phyloP scores from a whole-genome alignment of 495 filamentous ascomycete genomes.

The Penicillium flavigenum region DNA sequence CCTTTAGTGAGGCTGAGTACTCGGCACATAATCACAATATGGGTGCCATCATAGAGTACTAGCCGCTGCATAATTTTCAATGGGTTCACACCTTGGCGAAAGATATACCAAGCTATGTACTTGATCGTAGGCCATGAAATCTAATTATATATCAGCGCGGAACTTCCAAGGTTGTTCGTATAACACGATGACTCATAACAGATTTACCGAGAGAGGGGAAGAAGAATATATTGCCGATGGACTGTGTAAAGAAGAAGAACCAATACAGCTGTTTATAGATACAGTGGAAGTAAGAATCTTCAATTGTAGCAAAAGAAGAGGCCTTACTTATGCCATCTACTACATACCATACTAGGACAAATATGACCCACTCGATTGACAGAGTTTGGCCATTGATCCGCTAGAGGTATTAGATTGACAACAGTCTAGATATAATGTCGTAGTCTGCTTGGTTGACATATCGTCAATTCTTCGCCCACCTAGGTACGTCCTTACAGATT shows the following conservation, averaged over 20 bases:
- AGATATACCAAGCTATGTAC: no score
- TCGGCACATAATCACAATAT: constrained; percentile 11
- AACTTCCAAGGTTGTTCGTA: background rate
- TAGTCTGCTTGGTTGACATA: background rate
- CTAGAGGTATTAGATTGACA: background rate
- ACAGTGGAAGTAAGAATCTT: background rate
- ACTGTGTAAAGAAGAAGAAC: background rate
- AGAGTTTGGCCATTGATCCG: background rate
- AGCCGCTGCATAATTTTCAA: no score
- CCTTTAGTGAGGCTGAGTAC: constrained; percentile 1
- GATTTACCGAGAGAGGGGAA: background rate
- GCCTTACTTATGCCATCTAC: background rate
- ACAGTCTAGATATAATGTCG: background rate
- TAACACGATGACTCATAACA: background rate
- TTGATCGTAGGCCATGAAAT: no score
- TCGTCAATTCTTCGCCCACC: background rate
- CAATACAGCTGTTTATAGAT: background rate
- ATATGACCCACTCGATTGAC: background rate
- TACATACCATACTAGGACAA: background rate
- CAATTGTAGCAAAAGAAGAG: background rate
- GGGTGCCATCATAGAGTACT: no score
- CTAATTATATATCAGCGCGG: background rate
- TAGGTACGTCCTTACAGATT: background rate
- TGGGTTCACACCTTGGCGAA: no score
- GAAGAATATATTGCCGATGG: background rate